These are phyloP conservation scores for Plasmodium coatneyi DNA, from an alignment of 169 alveolate species.

Conservation along the genomic window DNA sequence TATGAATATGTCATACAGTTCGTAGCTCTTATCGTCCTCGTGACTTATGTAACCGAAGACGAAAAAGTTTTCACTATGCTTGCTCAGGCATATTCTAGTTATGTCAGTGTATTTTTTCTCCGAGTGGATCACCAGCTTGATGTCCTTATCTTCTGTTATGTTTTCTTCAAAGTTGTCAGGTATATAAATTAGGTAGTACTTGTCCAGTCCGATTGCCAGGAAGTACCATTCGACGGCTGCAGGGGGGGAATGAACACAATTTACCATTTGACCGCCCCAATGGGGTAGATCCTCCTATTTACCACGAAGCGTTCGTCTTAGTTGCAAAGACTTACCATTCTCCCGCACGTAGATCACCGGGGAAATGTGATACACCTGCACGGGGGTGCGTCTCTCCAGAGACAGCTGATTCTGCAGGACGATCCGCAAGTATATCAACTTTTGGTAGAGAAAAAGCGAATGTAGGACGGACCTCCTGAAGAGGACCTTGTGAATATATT, in stretches of 20 bases:
- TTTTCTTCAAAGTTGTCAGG: slow-evolving; percentile 72
- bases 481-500: slow-evolving; percentile 54
- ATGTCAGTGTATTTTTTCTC: slow-evolving; percentile 48
- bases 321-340: slow-evolving; percentile 1
- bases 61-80: slow-evolving; percentile 46
- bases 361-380: slow-evolving; percentile 54
- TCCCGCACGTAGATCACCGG: slow-evolving; percentile 59
- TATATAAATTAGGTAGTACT: slow-evolving; percentile 41
- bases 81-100: slow-evolving; percentile 71
- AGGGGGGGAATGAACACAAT: background rate
- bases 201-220: slow-evolving; percentile 40
- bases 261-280: background rate
- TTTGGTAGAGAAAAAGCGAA: slow-evolving; percentile 50
- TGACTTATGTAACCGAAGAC: slow-evolving; percentile 54
- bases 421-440: slow-evolving; percentile 51
- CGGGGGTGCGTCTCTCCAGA: background rate
- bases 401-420: slow-evolving; percentile 64
- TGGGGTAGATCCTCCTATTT: background rate
- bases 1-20: slow-evolving; percentile 56
- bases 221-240: slow-evolving; percentile 65
- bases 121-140: slow-evolving; percentile 3
- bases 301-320: background rate
- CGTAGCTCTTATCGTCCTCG: slow-evolving; percentile 23
- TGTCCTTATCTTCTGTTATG: slow-evolving; percentile 43
- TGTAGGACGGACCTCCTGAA: slow-evolving; percentile 61